A percentile compares a stretch with the other conserved stretches of the same genome.
Evolutionary conservation across 768 basidiomycete species (phyloP).

Genomic region (Rhodotorula diobovata): DNA sequence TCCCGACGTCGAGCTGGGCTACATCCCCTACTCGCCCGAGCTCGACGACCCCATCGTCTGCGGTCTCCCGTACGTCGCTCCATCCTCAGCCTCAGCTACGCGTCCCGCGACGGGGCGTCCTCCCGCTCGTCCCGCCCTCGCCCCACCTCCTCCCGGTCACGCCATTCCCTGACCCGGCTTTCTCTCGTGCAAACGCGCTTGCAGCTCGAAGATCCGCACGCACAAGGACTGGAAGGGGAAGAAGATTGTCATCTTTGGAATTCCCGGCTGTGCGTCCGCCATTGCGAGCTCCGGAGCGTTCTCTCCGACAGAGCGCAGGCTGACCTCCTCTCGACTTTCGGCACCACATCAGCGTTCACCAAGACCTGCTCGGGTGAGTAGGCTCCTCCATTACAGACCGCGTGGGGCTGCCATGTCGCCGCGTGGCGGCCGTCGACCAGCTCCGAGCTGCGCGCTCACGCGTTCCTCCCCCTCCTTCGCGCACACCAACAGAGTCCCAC

Average conservation of each 20-base stretch:
- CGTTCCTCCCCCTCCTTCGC: not conserved
- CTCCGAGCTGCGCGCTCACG: too few relatives aligned
- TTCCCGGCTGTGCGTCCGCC: conserved; percentile 71
- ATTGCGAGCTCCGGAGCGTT: too few relatives aligned
- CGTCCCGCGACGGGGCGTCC: too few relatives aligned
- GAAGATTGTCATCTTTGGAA: conserved; percentile 58
- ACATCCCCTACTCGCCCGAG: conserved; percentile 58
- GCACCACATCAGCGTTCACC: conserved; percentile 6
- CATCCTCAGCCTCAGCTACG: too few relatives aligned
- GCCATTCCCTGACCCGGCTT: not conserved
- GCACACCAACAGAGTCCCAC: conserved; percentile 47
- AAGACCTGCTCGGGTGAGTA: conserved; percentile 6
- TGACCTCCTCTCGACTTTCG: not conserved
- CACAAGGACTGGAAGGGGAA: conserved; percentile 64
- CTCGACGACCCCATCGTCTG: conserved; percentile 55
- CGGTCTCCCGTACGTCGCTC: conserved; percentile 15
- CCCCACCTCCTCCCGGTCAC: not conserved
- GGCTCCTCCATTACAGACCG: conserved; percentile 53
- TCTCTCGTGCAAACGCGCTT: too few relatives aligned
- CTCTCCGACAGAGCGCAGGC: not conserved
- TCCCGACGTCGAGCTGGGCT: conserved; percentile 45
- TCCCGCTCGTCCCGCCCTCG: too few relatives aligned
- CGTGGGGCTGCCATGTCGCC: too few relatives aligned
- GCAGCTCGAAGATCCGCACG: conserved; percentile 50
- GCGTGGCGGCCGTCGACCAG: too few relatives aligned